Conservation (phyloP, 2,329 filamentous ascomycete genomes). For the Aureobasidium sp. region DNA sequence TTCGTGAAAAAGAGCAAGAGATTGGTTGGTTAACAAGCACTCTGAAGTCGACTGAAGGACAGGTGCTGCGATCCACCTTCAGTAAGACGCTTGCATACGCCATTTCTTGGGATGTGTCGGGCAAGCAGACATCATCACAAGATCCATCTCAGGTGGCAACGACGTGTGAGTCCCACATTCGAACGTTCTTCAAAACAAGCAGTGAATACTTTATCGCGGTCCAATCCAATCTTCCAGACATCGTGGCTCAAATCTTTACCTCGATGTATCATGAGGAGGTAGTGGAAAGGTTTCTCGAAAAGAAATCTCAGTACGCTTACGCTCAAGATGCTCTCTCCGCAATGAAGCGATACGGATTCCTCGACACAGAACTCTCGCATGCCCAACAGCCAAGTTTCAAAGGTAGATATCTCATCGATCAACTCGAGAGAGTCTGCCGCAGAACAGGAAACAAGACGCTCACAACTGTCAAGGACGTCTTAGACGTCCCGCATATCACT, state of each 20-base stretch:
- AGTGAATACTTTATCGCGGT: slow-evolving; percentile 51
- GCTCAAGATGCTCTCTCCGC: slow-evolving; percentile 56
- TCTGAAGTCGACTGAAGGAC: slow-evolving; percentile 45
- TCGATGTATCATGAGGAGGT: slow-evolving; percentile 63
- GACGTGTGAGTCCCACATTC: slow-evolving; percentile 57
- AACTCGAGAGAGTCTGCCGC: slow-evolving; percentile 69
- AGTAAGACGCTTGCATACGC: slow-evolving; percentile 74
- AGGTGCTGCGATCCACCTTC: slow-evolving; percentile 61
- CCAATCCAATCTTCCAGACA: slow-evolving; percentile 62
- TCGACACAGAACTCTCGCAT: slow-evolving; percentile 55
- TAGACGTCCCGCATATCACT: slow-evolving; percentile 23
- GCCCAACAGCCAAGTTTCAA: slow-evolving; percentile 84
- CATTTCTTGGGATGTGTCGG: slow-evolving; percentile 63
- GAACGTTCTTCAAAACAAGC: slow-evolving; percentile 59
- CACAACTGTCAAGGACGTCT: slow-evolving; percentile 46
- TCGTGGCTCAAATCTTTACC: slow-evolving; percentile 67
- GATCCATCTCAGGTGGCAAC: slow-evolving; percentile 13
- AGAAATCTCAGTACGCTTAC: slow-evolving; percentile 40
- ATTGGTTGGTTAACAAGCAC: slow-evolving; percentile 50
- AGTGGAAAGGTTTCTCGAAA: slow-evolving; percentile 47
- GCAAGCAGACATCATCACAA: background rate
- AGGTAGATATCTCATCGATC: slow-evolving; percentile 63
- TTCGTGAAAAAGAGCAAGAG: slow-evolving; percentile 64
- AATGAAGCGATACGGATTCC: slow-evolving; percentile 62
- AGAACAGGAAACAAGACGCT: slow-evolving; percentile 62